phyloP scores from a whole-genome alignment of 805 yeast species.

The Pichia eremophila region DNA sequence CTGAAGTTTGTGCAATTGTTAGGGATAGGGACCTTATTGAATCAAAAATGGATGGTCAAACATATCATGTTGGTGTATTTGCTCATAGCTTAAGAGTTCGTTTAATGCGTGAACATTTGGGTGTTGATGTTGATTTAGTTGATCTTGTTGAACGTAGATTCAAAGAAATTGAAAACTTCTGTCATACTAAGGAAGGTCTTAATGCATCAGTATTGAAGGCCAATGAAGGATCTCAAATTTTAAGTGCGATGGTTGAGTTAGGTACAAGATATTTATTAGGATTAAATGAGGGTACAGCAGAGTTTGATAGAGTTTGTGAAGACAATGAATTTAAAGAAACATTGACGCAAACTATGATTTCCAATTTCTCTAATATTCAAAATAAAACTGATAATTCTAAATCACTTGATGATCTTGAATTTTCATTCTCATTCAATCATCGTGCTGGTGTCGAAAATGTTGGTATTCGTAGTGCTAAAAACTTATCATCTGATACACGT shows the following conservation, averaged over 20 bases:
- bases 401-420: conserved; percentile 22
- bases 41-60: conserved; percentile 70
- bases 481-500: conserved; percentile 73
- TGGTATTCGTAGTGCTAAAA: conserved; percentile 79
- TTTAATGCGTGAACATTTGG: conserved; percentile 93
- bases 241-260: conserved; percentile 67
- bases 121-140: conserved; percentile 80
- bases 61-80: conserved; percentile 75
- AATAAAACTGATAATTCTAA: conserved; percentile 15
- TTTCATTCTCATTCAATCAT: conserved; percentile 60
- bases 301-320: conserved; percentile 15
- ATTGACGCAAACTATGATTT: conserved; percentile 15
- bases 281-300: conserved; percentile 24
- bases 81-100: conserved; percentile 84
- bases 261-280: conserved; percentile 61
- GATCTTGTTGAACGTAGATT: conserved; percentile 76
- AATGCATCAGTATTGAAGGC: conserved; percentile 32
- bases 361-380: conserved; percentile 15
- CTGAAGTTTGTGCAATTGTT: conserved; percentile 85
- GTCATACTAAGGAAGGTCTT: conserved; percentile 32
- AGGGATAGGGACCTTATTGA: conserved; percentile 72
- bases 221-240: conserved; percentile 21
- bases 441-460: conserved; percentile 81
- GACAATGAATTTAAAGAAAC: conserved; percentile 10
- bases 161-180: conserved; percentile 36